Conservation (phyloP, 371 early-diverging fungal species). For the Mortierella sp. region DNA sequence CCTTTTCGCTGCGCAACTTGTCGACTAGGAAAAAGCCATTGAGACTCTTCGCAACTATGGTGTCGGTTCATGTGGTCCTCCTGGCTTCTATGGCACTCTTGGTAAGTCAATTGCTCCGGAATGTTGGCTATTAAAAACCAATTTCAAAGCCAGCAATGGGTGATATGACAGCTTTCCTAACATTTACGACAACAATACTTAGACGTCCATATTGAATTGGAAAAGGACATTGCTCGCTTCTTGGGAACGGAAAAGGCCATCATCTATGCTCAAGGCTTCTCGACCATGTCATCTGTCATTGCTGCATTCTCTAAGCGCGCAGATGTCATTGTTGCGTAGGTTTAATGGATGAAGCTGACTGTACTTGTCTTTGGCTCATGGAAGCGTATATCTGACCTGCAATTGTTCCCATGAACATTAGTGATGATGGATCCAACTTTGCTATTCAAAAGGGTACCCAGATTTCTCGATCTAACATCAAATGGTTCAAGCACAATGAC, state of each 20-base stretch:
- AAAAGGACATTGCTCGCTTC: slow-evolving; percentile 89
- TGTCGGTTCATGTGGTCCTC: slow-evolving; percentile 99
- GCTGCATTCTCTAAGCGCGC: slow-evolving; percentile 98
- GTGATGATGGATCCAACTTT: slow-evolving; percentile 92
- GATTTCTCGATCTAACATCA: slow-evolving; percentile 89
- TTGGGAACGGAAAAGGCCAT: slow-evolving; percentile 94
- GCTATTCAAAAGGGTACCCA: slow-evolving; percentile 92
- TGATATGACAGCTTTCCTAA: neutral
- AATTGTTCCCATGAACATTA: too few species aligned
- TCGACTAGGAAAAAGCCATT: slow-evolving; percentile 79
- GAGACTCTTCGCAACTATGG: slow-evolving; percentile 95
- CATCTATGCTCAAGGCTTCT: slow-evolving; percentile 98
- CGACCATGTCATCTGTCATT: slow-evolving; percentile 94
- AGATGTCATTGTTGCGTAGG: slow-evolving; percentile 92
- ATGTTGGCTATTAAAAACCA: too few species aligned
- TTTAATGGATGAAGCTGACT: neutral
- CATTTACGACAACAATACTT: slow-evolving; percentile 1
- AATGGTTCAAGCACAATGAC: slow-evolving; percentile 96
- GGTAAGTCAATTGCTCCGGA: slow-evolving; percentile 48
- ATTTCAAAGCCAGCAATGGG: too few species aligned
- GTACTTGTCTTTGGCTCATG: too few species aligned
- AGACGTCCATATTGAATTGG: slow-evolving; percentile 98
- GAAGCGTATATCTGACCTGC: too few species aligned
- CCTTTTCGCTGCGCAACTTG: too few species aligned
- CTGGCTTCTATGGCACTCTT: slow-evolving; percentile 99